Evolutionary conservation across 1,284 basidiomycete species (phyloP).

Genomic region (Testicularia cyperi): DNA sequence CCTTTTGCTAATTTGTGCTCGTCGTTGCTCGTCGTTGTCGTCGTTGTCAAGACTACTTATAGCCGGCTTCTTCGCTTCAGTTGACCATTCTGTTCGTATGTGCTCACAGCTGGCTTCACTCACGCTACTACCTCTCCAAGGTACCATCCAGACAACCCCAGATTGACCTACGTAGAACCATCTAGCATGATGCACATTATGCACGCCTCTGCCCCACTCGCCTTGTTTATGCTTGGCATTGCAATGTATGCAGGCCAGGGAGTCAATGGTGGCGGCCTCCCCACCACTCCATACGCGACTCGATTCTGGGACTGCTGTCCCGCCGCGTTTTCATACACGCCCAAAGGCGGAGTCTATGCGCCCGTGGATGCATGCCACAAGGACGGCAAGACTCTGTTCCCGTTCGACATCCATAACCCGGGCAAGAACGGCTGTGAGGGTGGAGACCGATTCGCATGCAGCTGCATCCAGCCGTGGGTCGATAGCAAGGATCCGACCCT

Average conservation of each 20-base stretch:
- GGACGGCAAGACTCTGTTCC: conserved; percentile 18
- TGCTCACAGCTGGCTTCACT: no score
- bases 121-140: no score
- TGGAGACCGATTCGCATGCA: conserved; percentile 19
- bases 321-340: conserved; percentile 3
- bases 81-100: no score
- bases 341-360: not conserved
- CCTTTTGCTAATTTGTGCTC: no score
- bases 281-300: conserved; percentile 15
- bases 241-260: no score
- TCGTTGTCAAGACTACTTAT: no score
- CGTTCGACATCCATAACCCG: not conserved
- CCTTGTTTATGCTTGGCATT: no score
- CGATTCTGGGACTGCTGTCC: conserved; percentile 24
- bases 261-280: not conserved
- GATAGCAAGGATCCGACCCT: conserved; percentile 14
- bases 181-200: no score
- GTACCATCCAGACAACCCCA: no score
- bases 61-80: no score
- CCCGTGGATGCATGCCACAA: conserved; percentile 18
- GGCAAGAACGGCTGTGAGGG: conserved; percentile 18
- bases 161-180: no score
- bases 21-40: no score
- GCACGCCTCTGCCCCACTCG: not conserved
- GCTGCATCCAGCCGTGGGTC: conserved; percentile 18